Base-by-base conservation (phyloP, 352 stramenopile genomes). In the Pythium biforme region DNA sequence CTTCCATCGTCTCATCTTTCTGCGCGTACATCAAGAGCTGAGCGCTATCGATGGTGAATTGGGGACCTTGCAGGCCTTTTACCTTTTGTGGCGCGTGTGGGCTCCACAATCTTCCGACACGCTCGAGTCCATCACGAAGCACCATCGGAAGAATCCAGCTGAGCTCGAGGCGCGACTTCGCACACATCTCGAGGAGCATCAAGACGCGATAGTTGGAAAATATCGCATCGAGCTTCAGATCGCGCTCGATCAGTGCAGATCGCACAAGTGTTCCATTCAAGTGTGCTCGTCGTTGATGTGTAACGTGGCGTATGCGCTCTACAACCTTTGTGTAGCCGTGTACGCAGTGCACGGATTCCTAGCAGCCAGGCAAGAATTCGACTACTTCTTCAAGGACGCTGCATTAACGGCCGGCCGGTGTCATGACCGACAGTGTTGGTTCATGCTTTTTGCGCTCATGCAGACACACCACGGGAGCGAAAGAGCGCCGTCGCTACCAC, bases 251-350 rank as follows among this genome's bases (percentile, higher is more conserved):
- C 66, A 79, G 33, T 77, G 75, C 46, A 17, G 12, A 25, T 33
- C 17, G n/a, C 46, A 22, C 20, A 26, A 52, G 25, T 3, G 0
- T 20, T 10, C 11, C n/a, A 56, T 33, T 29, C 15, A 40, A 47
- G 15, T n/a, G 17, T 34, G 29, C 22, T 26, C 10, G 22, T n/a
- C 3, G 4, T 22, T 41, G 8, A 22, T 49, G 6, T 61, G 53
- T 4, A 52, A 46, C 7, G 72, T 68, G 37, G 66, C 76, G 17
- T 89, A 77, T 34, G 88, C 78, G 20, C 56, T 85, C n/a, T 73
- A 88, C 55, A 91, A 90, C 50, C 64, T 92, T 4, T 83, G 75
- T 26, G 59, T 86, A 9, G 62, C 76, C 19, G 60, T 92, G 50
- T 90, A 90, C 53, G 58, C 59, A 10, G 73, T 66, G 8, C 56